Base-by-base conservation (phyloP, 2,329 filamentous ascomycete genomes). In the Pestalotiopsis sp. region DNA sequence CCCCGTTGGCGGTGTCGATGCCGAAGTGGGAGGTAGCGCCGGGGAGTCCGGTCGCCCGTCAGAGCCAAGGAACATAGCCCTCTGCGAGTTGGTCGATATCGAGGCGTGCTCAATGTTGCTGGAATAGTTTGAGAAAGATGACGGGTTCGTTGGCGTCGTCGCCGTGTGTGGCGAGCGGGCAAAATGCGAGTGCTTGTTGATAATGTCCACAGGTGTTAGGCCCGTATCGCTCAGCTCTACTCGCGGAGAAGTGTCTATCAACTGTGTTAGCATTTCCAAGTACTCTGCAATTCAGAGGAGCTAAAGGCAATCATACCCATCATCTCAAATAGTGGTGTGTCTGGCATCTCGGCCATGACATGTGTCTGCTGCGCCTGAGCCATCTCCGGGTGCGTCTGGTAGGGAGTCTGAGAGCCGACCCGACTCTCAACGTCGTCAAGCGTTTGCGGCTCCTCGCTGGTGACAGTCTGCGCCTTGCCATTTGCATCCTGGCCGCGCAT, bases 211-310 rank as follows among this genome's bases (percentile, higher is more conserved):
- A 6, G 80, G 79, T 0, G 81, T 78, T 17, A 84, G 76, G 14
- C 79, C 79, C 1, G 82, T 84, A 68, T 83, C 82, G 20, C 83
- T 79, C 2, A 89, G 80, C 70, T 89, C 86, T 17, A 75, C 77
- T 0, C 73, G 80, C 0, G 79, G 76, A 0, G 84, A 84, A 0
- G 82, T 85, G 70, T 86, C 85, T 77, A 52, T 25, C 36, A 6
- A 5, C 82, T 20, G 61, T 65, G 71, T 65, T 69, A 58, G 27
- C 31, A 61, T 58, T 2, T 2, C 65, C 68, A 65, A 70, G 69
- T 20, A 39, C 12, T 45, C 39, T 2, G 17, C 31, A 7, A 39
- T 63, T 4, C 1, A 11, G 52, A 31, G 17, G 45, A 7, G 9
- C 41, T 11, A 11, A 36, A 38, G 20, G n/a, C 11, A 17, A 39